A percentile compares a stretch with the other conserved stretches of the same genome.
phyloP scores from a whole-genome alignment of 352 stramenopile species.

The Thraustochytrium sp. region DNA sequence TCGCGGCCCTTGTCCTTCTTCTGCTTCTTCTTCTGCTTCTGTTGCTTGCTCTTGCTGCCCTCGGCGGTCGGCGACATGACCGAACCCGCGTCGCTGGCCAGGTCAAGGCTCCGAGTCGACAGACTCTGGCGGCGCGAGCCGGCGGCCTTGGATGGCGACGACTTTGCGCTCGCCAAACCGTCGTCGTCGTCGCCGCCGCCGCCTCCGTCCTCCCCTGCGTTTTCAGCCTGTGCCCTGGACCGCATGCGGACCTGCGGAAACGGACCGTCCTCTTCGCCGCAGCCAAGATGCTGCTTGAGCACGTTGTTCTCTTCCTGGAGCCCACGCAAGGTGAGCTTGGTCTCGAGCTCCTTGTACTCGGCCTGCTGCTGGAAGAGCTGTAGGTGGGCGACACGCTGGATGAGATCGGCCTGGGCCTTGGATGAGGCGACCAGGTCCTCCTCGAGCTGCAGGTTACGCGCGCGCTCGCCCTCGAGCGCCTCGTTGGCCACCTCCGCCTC shows the following conservation, averaged over 20 bases:
- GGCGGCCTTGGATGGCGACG: too few relatives aligned
- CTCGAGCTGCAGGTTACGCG: background rate
- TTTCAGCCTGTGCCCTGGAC: too few relatives aligned
- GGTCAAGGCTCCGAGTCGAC: too few relatives aligned
- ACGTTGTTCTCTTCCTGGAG: constrained; percentile 9
- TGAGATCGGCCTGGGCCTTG: background rate
- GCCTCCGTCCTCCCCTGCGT: background rate
- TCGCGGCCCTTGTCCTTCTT: background rate
- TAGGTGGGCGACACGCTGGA: background rate
- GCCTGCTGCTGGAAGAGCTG: background rate
- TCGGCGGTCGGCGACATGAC: too few relatives aligned
- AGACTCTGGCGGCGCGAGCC: too few relatives aligned
- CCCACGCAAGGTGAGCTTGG: background rate
- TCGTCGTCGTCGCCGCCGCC: background rate
- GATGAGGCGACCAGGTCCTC: background rate
- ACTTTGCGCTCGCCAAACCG: too few relatives aligned
- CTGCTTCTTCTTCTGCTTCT: background rate
- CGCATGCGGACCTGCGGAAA: too few relatives aligned
- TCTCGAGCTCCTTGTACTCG: background rate
- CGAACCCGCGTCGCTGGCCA: too few relatives aligned
- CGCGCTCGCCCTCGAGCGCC: background rate
- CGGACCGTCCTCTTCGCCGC: background rate
- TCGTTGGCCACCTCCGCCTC: background rate
- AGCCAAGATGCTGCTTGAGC: background rate
- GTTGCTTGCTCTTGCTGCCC: background rate